Base-by-base conservation (phyloP, 2,329 filamentous ascomycete species). In the Eurotiales sp. region DNA sequence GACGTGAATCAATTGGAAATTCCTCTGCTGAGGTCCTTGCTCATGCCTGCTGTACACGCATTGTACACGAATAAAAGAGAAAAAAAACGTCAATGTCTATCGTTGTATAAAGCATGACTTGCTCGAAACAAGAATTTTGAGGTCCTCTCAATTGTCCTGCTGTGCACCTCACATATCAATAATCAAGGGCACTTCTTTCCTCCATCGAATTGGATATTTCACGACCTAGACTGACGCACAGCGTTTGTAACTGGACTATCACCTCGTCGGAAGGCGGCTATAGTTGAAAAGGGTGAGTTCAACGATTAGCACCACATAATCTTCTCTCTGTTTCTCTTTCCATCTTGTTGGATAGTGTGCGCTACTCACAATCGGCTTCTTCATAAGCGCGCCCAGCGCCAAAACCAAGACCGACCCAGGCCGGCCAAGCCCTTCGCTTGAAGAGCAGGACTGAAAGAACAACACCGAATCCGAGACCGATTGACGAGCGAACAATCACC, bases 381-480 rank as follows among this genome's bases (percentile, higher is more conserved):
- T 99, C 93, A 79, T 95, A 99, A 53, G 93, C 93, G 66, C 95
- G 85, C 64, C 93, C 93, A 58, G 91, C 91, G 70, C 95, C 93
- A 71, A 99, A 97, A 52, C 93, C 93, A 50, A 92, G 81, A 59
- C 93, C 93, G 60, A 96, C 83, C 70, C 90, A 93, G n/a, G 91
- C 93, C 52, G 93, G 93, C 90, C 92, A 99, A 60, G 93, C 89
- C 77, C 93, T 86, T 74, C 95, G 87, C 82, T 95, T 96, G 84
- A 99, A 99, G 51, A 99, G 77, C 53, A 99, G 87, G 56, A 99
- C 91, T 56, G 93, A 97, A 80, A 99, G 97, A 75, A 99, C 89
- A 72, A 99, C 87, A 70, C 93, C 93, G 76, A 99, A 99, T 62
- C 88, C 90, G 70, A 97, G 87, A 67, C 93, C 93, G 72, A 99